Percentiles rank a stretch among this genome's conserved stretches.
These are phyloP conservation scores for Sarocladium kiliense DNA, from an alignment of 2,329 filamentous ascomycete genomes.

Conservation along the genomic window DNA sequence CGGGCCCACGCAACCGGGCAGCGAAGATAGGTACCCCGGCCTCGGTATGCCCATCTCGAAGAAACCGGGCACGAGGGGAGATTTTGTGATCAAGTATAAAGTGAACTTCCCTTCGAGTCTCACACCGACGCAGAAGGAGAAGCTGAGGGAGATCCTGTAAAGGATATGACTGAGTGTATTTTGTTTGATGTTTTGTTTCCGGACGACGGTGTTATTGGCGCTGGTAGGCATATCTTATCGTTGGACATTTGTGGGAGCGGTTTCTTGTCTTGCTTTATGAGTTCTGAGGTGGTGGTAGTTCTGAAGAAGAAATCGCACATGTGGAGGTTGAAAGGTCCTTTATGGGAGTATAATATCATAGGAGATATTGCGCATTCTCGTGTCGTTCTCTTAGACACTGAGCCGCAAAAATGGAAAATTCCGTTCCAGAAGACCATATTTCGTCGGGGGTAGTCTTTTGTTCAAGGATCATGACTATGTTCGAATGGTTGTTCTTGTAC, in stretches of 20 bases:
- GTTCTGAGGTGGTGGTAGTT: background rate
- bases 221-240: background rate
- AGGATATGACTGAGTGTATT: background rate
- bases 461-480: no score
- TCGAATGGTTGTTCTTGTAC: no score
- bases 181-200: no score
- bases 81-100: slow-evolving; percentile 85
- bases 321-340: background rate
- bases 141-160: slow-evolving; percentile 73
- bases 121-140: slow-evolving; percentile 71
- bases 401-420: no score
- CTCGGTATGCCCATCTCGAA: slow-evolving; percentile 95
- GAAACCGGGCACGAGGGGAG: slow-evolving; percentile 76
- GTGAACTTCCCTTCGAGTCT: slow-evolving; percentile 84
- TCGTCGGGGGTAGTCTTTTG: no score
- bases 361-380: background rate
- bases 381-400: no score
- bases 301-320: background rate
- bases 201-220: slow-evolving; percentile 5
- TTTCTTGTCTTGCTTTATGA: background rate
- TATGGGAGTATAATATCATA: background rate
- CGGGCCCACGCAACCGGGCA: slow-evolving; percentile 81
- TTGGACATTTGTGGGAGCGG: background rate
- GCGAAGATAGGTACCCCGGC: slow-evolving; percentile 73
- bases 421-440: no score